These are phyloP conservation scores for Mucor mucedo DNA, from an alignment of 371 early-diverging fungal species.

Conservation along the genomic window DNA sequence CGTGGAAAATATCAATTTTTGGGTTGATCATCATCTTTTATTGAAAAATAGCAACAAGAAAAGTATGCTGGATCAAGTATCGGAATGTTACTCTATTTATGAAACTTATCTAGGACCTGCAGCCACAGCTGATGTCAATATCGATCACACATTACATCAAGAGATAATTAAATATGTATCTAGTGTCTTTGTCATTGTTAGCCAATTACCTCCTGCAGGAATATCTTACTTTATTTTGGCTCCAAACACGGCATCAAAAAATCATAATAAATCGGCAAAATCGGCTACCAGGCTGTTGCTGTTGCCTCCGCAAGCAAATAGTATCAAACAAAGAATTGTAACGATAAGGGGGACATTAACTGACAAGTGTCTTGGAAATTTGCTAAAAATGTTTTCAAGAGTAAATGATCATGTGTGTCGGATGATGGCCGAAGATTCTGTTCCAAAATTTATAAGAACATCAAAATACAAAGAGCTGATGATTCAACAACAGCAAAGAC, in stretches of 20 bases:
- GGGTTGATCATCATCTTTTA: slow-evolving; percentile 53
- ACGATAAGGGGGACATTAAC: slow-evolving; percentile 15
- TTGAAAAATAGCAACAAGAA: slow-evolving; percentile 24
- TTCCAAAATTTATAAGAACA: slow-evolving; percentile 77
- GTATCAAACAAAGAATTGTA: slow-evolving; percentile 8
- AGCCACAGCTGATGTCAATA: slow-evolving; percentile 61
- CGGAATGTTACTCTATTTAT: slow-evolving; percentile 61
- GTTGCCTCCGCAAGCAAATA: slow-evolving; percentile 13
- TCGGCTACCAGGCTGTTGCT: slow-evolving; percentile 7
- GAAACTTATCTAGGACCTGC: slow-evolving; percentile 56
- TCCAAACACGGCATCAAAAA: background rate
- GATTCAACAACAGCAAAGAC: slow-evolving; percentile 8
- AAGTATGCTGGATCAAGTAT: slow-evolving; percentile 41
- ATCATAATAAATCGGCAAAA: background rate
- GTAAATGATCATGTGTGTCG: slow-evolving; percentile 74
- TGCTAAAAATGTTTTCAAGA: slow-evolving; percentile 59
- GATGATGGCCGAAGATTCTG: slow-evolving; percentile 79
- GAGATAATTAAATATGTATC: slow-evolving; percentile 43
- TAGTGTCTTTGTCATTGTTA: slow-evolving; percentile 17
- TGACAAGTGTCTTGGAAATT: slow-evolving; percentile 21
- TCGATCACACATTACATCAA: slow-evolving; percentile 51
- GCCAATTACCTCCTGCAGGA: background rate
- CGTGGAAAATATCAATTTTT: slow-evolving; percentile 68
- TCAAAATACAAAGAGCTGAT: slow-evolving; percentile 55
- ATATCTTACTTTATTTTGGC: slow-evolving; percentile 5